These are phyloP conservation scores for Teunomyces lycoperdinae DNA, from an alignment of 805 yeast species.

Conservation along the genomic window DNA sequence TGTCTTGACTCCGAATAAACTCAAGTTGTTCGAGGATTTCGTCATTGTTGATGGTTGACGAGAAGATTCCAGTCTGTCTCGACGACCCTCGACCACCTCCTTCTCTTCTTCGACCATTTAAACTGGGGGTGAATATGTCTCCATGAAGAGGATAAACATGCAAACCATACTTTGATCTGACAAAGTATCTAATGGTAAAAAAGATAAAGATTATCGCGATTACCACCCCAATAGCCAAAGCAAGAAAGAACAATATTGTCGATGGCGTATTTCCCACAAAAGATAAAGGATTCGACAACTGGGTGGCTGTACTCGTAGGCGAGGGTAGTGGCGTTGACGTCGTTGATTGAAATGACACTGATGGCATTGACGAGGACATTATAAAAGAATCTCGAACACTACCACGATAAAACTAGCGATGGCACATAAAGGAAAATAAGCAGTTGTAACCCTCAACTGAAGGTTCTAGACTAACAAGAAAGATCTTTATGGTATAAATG, in stretches of 20 bases:
- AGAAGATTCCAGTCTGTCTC: not conserved
- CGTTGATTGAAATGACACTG: not conserved
- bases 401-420: not conserved
- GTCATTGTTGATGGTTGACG: constrained; percentile 4
- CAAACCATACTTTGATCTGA: constrained; percentile 55
- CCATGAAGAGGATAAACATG: constrained; percentile 36
- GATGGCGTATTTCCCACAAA: constrained; percentile 54
- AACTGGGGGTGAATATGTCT: not conserved
- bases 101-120: not conserved
- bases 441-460: too few species aligned
- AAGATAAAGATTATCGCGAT: constrained; percentile 56
- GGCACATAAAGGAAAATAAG: not conserved
- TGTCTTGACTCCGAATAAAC: constrained; percentile 32
- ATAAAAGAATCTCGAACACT: too few species aligned
- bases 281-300: constrained; percentile 8
- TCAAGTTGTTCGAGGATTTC: constrained; percentile 37
- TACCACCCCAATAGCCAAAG: constrained; percentile 58
- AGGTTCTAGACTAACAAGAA: too few species aligned
- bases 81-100: not conserved
- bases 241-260: constrained; percentile 60
- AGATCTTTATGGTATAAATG: too few species aligned
- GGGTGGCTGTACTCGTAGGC: not conserved
- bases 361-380: not conserved
- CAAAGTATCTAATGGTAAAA: constrained; percentile 59
- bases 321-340: not conserved